Evolutionary conservation across 75 land plant species (phyloP), one percentile per base, ranked within the genome.

Genomic region (Isoetes taiwanensis): DNA sequence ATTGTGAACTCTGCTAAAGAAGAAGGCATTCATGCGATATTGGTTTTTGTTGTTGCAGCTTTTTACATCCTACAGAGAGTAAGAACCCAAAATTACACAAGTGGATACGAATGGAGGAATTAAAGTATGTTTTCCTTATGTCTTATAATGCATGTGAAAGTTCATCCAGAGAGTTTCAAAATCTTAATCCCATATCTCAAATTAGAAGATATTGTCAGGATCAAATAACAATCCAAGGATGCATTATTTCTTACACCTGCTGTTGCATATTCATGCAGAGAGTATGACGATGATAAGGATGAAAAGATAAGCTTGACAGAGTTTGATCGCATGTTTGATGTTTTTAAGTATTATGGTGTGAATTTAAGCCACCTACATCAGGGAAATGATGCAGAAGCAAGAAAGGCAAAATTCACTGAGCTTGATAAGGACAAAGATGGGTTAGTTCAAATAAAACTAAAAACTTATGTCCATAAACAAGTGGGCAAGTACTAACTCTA

Each of bases 11-110:
- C n/a, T n/a, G 26, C 29, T 34, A 31, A 32, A 41, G 50, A 5
- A 41, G 40, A 14, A 41, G 30, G 30, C 27, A 16, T 27, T 43
- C 40, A 26, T 16, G 14, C 3, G n/a, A 28, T 57, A 19, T 41
- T 23, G 28, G 24, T 42, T 16, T 41, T 5, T 43, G 4, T 43
- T 5, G 10, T 65, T 69, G 54, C 68, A 91, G 97, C 61, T 91
- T 86, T 62, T 50, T 86, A 28, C 97, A 91, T 54, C 97, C 97
- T 27, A 78, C 86, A 60, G 97, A 91, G 56, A 77, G 72, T 58
- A 68, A 62, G 26, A 91, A 78, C 48, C 80, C 72, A 14, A 78
- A 65, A 71, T 66, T 86, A 37, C 76, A 72, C 31, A 32, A 65
- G 41, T 91, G 97, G 97, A 43, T 87, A 52, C 74, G 85, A 62